Percentiles rank a stretch among this genome's conserved stretches.
These are phyloP conservation scores for Solanum hybrid DNA, from an alignment of 305 asterid genomes.

Conservation along the genomic window DNA sequence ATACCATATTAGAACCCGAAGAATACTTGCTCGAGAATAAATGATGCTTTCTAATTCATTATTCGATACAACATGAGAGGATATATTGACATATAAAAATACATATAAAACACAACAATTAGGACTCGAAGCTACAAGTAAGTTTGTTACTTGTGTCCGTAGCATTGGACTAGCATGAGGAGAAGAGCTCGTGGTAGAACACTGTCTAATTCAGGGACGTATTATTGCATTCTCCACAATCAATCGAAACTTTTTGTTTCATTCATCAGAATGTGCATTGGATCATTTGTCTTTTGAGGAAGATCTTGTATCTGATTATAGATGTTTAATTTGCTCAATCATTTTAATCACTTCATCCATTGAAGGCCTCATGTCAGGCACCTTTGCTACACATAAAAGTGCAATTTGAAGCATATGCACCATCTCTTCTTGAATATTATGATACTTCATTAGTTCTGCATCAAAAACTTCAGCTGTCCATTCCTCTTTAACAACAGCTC, in stretches of 20 bases:
- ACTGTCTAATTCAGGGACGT: not conserved
- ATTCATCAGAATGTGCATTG: too few relatives aligned
- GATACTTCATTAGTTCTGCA: constrained; percentile 43
- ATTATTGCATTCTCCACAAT: not conserved
- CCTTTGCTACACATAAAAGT: constrained; percentile 60
- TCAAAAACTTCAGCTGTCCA: constrained; percentile 98
- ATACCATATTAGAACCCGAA: not conserved
- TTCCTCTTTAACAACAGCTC: constrained; percentile 87
- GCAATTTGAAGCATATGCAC: constrained; percentile 94
- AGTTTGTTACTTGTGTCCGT: not conserved
- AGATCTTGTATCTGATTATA: not conserved
- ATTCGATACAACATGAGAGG: not conserved
- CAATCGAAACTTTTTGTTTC: not conserved
- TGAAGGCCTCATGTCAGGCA: constrained; percentile 51
- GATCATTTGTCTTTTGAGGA: too few relatives aligned
- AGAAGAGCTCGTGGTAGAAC: not conserved
- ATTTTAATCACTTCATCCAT: constrained; percentile 68
- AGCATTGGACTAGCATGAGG: not conserved
- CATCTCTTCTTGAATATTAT: constrained; percentile 73
- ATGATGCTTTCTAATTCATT: not conserved
- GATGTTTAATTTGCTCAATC: constrained; percentile 57
- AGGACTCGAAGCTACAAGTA: not conserved
- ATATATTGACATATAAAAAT: not conserved
- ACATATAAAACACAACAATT: not conserved
- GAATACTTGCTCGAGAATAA: not conserved